These are phyloP conservation scores for Mucor irregularis DNA, from an alignment of 371 early-diverging fungal species.

Conservation along the genomic window DNA sequence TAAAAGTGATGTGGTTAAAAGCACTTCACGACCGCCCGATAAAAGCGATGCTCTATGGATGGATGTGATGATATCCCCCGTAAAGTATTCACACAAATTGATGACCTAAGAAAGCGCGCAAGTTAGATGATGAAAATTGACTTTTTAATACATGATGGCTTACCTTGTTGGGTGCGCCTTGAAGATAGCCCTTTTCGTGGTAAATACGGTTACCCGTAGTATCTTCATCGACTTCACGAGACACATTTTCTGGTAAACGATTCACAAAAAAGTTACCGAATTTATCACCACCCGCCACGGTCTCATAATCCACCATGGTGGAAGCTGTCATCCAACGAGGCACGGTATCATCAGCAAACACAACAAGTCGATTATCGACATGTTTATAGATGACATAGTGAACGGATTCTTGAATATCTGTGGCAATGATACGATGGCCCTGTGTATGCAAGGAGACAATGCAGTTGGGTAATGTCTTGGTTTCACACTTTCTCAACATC, in stretches of 20 bases:
- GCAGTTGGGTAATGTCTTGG: slow-evolving; percentile 71
- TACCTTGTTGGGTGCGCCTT: slow-evolving; percentile 89
- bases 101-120: slow-evolving; percentile 41
- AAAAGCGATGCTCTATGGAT: slow-evolving; percentile 77
- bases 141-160: background rate
- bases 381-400: slow-evolving; percentile 77
- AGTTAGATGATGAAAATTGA: background rate
- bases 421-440: slow-evolving; percentile 84
- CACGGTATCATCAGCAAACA: slow-evolving; percentile 94
- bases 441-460: slow-evolving; percentile 79
- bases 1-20: slow-evolving; percentile 84
- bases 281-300: slow-evolving; percentile 92
- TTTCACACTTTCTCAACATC: slow-evolving; percentile 90
- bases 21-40: slow-evolving; percentile 82
- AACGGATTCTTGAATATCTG: slow-evolving; percentile 89
- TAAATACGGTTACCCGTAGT: slow-evolving; percentile 80
- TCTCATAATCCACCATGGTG: slow-evolving; percentile 89
- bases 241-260: slow-evolving; percentile 67
- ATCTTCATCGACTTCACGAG: slow-evolving; percentile 84
- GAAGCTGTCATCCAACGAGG: slow-evolving; percentile 86
- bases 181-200: slow-evolving; percentile 75
- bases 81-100: slow-evolving; percentile 73
- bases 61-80: slow-evolving; percentile 87
- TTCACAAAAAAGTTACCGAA: slow-evolving; percentile 91
- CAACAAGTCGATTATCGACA: slow-evolving; percentile 77